phyloP scores from a whole-genome alignment of 768 basidiomycete species.

The Lyophyllum shimeji region DNA sequence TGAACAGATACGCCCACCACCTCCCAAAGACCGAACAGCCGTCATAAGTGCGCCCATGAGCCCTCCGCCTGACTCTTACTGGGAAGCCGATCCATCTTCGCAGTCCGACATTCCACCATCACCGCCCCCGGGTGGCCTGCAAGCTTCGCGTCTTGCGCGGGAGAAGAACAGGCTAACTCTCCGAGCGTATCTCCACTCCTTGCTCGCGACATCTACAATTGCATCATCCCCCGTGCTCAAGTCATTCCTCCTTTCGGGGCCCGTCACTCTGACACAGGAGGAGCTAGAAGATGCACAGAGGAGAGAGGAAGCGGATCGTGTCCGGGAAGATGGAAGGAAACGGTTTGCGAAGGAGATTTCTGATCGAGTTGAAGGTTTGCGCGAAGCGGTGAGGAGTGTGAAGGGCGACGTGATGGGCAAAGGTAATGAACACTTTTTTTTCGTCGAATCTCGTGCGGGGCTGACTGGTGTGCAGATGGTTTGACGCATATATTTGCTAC shows the following conservation, averaged over 20 bases:
- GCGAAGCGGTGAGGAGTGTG: slow-evolving; percentile 81
- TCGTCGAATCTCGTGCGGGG: not conserved
- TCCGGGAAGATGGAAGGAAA: slow-evolving; percentile 85
- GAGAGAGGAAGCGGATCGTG: slow-evolving; percentile 85
- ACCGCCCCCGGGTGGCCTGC: slow-evolving; percentile 21
- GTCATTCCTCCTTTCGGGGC: slow-evolving; percentile 80
- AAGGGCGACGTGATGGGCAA: slow-evolving; percentile 93
- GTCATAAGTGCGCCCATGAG: slow-evolving; percentile 51
- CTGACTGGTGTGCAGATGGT: slow-evolving; percentile 56
- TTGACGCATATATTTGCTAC: slow-evolving; percentile 85
- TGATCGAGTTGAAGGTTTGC: slow-evolving; percentile 78
- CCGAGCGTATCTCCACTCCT: slow-evolving; percentile 83
- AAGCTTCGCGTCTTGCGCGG: slow-evolving; percentile 61
- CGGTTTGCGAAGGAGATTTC: slow-evolving; percentile 87
- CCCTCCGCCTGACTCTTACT: slow-evolving; percentile 25
- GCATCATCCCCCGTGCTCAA: slow-evolving; percentile 83
- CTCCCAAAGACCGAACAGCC: slow-evolving; percentile 84
- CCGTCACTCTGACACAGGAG: slow-evolving; percentile 62
- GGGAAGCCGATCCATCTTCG: slow-evolving; percentile 2
- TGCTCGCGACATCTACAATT: slow-evolving; percentile 71
- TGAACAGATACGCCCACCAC: slow-evolving; percentile 78
- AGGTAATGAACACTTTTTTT: slow-evolving; percentile 41
- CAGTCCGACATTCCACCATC: slow-evolving; percentile 12
- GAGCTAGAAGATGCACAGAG: slow-evolving; percentile 78
- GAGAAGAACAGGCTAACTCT: slow-evolving; percentile 97